Base-by-base conservation (phyloP, 192 early-diverging fungal genomes). In the Coemansia sp. region DNA sequence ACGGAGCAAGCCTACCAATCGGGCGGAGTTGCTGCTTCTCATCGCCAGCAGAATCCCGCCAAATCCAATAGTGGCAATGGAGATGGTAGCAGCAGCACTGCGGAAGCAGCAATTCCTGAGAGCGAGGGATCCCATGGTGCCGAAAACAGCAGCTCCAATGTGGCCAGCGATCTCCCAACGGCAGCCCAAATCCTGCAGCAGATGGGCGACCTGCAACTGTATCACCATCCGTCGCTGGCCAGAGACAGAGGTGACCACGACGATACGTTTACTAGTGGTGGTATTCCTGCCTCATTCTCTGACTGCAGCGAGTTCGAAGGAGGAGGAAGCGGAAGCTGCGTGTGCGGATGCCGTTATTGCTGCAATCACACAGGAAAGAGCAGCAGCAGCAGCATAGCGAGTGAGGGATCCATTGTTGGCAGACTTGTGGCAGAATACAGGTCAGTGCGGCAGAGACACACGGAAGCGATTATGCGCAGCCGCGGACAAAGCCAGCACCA, bases 371-470 rank as follows among this genome's bases (percentile, higher is more conserved):
- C 40, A 19, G 63, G 37, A 22, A 64, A 48, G 8, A 52, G 6
- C 47, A 52, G 13, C 4, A 21, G 7, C 41, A 39, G 16, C 26
- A 22, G 51, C 21, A 22, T 11, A 8, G 21, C 7, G 13, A 15
- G 47, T 37, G 46, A n/a, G 6, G 58, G 64, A 5, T 26, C 51
- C 26, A 8, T 54, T 54, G 41, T 58, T 22, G 49, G 21, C n/a
- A 21, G 61, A 12, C 43, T 77, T 8, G 40, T 80, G 9, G 78
- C 74, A 0, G 67, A 69, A 41, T 80, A 80, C 46, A 47, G 66
- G 18, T 59, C 41, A 0, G 69, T 80, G 51, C 78, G 78, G n/a
- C 66, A 61, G 39, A n/a, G 57, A 15, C 57, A 59, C 39, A 41
- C 39, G 36, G 19, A 59, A 37, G 57, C 57, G 51, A 22, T 54